Percentiles rank a stretch among this genome's conserved stretches.
phyloP scores from a whole-genome alignment of 768 basidiomycete species.

The Agrocybe praecox region DNA sequence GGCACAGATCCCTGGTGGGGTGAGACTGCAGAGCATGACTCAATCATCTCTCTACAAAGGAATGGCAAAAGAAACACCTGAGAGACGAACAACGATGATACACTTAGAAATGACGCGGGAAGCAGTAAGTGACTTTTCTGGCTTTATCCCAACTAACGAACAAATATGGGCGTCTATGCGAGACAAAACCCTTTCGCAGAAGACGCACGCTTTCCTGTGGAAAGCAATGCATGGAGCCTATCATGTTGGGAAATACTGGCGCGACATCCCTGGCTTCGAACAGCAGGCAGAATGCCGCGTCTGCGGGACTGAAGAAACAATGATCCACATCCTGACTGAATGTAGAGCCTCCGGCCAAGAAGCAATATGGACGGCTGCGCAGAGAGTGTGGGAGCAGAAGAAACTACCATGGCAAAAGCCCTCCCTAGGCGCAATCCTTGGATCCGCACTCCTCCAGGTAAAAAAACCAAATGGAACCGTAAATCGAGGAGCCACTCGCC shows the following conservation, averaged over 20 bases:
- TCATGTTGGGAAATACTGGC: not conserved
- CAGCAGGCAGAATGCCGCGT: not conserved
- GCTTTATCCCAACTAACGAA: not conserved
- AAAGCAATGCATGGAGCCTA: not conserved
- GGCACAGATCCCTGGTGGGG: too few species aligned
- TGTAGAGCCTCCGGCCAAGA: not conserved
- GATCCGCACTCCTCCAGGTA: not conserved
- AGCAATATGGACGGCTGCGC: not conserved
- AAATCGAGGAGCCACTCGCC: slow-evolving; percentile 4
- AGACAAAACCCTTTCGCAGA: not conserved
- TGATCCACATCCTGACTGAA: not conserved
- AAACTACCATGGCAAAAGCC: not conserved
- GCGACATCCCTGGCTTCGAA: not conserved
- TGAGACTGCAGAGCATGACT: not conserved
- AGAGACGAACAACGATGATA: too few species aligned
- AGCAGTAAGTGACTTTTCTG: too few species aligned
- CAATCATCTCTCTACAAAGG: not conserved
- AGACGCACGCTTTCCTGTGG: not conserved
- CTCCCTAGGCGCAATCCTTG: slow-evolving; percentile 14
- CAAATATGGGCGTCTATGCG: not conserved
- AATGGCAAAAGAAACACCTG: too few species aligned
- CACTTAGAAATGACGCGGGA: too few species aligned
- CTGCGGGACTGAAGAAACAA: not conserved
- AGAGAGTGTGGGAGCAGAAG: too few species aligned
- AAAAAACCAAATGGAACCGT: not conserved